Evolutionary conservation across 257 asterid species (phyloP).

Genomic region (Catharanthus roseus): DNA sequence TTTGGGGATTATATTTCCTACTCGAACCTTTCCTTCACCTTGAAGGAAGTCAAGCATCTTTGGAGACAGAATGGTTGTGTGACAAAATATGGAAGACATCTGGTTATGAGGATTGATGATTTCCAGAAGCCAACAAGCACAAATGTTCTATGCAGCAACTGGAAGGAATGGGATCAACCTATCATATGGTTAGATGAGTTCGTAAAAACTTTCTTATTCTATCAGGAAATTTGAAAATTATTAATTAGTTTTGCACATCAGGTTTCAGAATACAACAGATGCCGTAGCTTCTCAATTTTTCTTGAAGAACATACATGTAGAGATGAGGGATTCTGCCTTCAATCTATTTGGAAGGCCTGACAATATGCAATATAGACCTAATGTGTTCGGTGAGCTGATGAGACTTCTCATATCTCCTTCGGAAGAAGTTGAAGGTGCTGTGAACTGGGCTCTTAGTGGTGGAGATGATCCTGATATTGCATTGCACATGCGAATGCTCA

Average conservation of each 20-base stretch:
- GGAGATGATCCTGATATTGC: slow-evolving; percentile 79
- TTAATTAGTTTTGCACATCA: slow-evolving; percentile 26
- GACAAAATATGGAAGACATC: slow-evolving; percentile 68
- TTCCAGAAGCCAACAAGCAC: slow-evolving; percentile 77
- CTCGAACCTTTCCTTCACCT: slow-evolving; percentile 66
- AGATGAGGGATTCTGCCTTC: slow-evolving; percentile 75
- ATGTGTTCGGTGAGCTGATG: slow-evolving; percentile 96
- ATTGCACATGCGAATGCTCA: slow-evolving; percentile 97
- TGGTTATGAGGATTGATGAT: slow-evolving; percentile 84
- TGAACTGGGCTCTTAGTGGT: slow-evolving; percentile 67
- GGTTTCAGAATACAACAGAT: slow-evolving; percentile 97
- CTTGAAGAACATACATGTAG: slow-evolving; percentile 69
- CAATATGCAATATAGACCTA: slow-evolving; percentile 65
- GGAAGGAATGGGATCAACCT: slow-evolving; percentile 86
- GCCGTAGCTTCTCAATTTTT: slow-evolving; percentile 95
- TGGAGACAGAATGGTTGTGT: slow-evolving; percentile 84
- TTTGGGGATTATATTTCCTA: slow-evolving; percentile 79
- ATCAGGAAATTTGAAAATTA: neutral
- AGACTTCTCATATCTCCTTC: slow-evolving; percentile 81
- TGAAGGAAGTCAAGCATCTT: slow-evolving; percentile 87
- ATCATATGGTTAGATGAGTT: slow-evolving; percentile 61
- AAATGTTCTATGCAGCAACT: slow-evolving; percentile 79
- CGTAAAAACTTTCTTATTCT: neutral
- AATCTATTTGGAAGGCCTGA: slow-evolving; percentile 73
- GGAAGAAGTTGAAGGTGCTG: slow-evolving; percentile 51